These are phyloP conservation scores for Nannochloropsis salina DNA, from an alignment of 108 stramenopile genomes.

Conservation along the genomic window DNA sequence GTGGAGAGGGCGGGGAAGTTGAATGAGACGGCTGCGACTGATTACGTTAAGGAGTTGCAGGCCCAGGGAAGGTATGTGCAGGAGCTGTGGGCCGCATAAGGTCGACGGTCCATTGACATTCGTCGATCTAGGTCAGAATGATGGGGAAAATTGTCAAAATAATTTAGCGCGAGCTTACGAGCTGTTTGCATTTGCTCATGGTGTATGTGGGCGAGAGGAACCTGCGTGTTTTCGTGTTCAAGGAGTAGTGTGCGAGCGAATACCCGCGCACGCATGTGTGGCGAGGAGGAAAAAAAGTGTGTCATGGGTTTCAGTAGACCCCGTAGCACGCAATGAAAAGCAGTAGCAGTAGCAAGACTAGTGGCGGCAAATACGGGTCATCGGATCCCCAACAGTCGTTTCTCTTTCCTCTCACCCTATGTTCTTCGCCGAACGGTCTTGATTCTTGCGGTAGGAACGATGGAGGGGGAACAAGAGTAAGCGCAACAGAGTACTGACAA, in stretches of 20 bases:
- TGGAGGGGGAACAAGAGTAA: background rate
- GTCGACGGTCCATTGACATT: background rate
- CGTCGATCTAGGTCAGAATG: too few relatives aligned
- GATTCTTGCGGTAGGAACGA: background rate
- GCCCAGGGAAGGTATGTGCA: constrained; percentile 33
- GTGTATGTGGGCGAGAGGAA: background rate
- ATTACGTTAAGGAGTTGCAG: constrained; percentile 26
- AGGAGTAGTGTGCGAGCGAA: too few relatives aligned
- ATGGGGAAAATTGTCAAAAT: background rate
- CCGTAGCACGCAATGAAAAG: background rate
- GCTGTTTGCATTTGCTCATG: background rate
- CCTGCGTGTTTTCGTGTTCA: background rate
- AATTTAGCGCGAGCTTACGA: background rate
- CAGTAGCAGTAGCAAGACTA: background rate
- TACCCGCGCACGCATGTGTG: too few relatives aligned
- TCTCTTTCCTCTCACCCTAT: background rate
- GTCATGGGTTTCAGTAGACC: background rate
- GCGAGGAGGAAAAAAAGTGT: background rate
- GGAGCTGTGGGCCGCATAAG: constrained; percentile 36
- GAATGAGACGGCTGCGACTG: background rate
- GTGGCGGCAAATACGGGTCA: background rate
- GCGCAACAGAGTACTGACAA: background rate
- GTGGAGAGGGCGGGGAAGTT: constrained; percentile 10
- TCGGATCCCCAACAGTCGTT: background rate
- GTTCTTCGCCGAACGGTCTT: background rate